Percentiles rank a stretch among this genome's conserved stretches.
These are phyloP conservation scores for Haplosporangium sp. DNA, from an alignment of 371 early-diverging fungal species.

Conservation along the genomic window DNA sequence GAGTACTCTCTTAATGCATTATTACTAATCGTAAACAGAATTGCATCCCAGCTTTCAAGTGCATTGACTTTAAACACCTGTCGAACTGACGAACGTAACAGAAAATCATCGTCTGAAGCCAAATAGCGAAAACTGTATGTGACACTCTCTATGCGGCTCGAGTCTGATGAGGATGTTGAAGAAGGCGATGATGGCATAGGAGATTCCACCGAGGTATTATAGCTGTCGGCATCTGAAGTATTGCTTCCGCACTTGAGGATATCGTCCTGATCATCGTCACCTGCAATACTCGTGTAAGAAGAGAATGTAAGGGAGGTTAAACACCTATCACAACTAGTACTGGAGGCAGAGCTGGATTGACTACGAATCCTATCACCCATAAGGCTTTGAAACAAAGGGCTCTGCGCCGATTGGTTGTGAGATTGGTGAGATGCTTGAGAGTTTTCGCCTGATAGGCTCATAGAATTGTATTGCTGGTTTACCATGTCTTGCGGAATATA, in stretches of 20 bases:
- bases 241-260: slow-evolving; percentile 13
- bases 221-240: slow-evolving; percentile 1
- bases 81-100: slow-evolving; percentile 73
- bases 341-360: slow-evolving; percentile 25
- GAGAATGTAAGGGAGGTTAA: slow-evolving; percentile 1
- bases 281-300: background rate
- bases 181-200: slow-evolving; percentile 2
- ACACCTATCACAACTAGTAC: slow-evolving; percentile 19
- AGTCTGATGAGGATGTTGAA: background rate
- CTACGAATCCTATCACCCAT: slow-evolving; percentile 31
- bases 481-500: too few species aligned
- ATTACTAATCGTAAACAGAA: slow-evolving; percentile 67
- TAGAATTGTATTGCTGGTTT: background rate
- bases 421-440: background rate
- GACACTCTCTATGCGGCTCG: background rate
- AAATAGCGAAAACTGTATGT: slow-evolving; percentile 58
- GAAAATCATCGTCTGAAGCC: slow-evolving; percentile 86
- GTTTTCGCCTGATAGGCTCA: background rate
- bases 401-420: slow-evolving; percentile 14
- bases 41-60: slow-evolving; percentile 75
- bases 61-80: slow-evolving; percentile 80
- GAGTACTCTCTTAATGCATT: slow-evolving; percentile 33
- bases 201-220: background rate
- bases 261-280: slow-evolving; percentile 10
- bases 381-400: slow-evolving; percentile 36